Evolutionary conservation across 306 rosid species (phyloP).

Genomic region (Inga leiocalycina): DNA sequence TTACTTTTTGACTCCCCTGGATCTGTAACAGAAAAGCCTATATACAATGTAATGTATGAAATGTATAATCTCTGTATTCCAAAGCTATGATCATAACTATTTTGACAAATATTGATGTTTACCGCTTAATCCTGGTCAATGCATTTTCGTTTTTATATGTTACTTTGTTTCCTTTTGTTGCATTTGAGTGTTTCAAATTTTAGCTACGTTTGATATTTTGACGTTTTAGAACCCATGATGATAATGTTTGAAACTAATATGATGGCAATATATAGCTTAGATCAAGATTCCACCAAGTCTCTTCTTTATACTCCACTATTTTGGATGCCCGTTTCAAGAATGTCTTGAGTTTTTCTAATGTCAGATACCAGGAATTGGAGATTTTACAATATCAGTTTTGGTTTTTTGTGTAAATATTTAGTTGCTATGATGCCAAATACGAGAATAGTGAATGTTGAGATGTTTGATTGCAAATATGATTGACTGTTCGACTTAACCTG

Average conservation of each 20-base stretch:
- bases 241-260: background rate
- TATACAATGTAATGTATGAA: background rate
- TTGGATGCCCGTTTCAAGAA: background rate
- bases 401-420: background rate
- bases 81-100: background rate
- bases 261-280: background rate
- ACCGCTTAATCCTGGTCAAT: background rate
- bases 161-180: background rate
- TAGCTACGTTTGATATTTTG: background rate
- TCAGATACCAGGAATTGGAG: background rate
- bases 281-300: background rate
- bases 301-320: background rate
- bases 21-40: background rate
- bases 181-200: background rate
- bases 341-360: background rate
- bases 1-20: background rate
- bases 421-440: background rate
- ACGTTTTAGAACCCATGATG: background rate
- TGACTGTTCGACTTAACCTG: background rate
- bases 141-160: background rate
- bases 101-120: background rate
- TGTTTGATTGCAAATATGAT: background rate
- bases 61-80: background rate
- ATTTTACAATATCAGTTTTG: background rate
- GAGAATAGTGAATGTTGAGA: background rate